Evolutionary conservation across 805 yeast genomes (phyloP).

Genomic region (Ogataea chonburiensis): DNA sequence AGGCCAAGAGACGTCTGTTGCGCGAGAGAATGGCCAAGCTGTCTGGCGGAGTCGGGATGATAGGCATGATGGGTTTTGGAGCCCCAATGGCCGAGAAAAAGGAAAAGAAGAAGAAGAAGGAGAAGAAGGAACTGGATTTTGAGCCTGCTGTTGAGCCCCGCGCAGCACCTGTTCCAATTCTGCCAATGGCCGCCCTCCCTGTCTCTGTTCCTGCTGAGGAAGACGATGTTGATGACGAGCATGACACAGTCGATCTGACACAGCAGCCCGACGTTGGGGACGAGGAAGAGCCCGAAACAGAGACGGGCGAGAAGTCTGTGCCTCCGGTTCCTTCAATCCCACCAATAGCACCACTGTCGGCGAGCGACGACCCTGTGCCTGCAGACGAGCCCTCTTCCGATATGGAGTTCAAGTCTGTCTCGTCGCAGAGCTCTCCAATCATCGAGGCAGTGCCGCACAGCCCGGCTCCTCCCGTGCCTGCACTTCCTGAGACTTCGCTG

Average conservation of each 20-base stretch:
- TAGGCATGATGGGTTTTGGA: conserved; percentile 65
- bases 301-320: too few relatives aligned
- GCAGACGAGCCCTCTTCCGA: too few relatives aligned
- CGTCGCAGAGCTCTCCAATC: too few relatives aligned
- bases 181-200: too few relatives aligned
- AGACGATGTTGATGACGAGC: too few relatives aligned
- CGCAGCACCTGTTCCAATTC: conserved; percentile 40
- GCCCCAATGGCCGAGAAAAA: conserved; percentile 33
- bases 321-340: conserved; percentile 1
- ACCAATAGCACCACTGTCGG: not conserved
- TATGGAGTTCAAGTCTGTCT: too few relatives aligned
- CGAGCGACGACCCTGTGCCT: too few relatives aligned
- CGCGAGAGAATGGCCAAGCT: conserved; percentile 96
- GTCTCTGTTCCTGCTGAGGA: conserved; percentile 4
- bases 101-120: conserved; percentile 26
- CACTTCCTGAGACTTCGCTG: not conserved
- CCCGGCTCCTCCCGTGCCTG: not conserved
- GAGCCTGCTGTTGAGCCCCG: conserved; percentile 20
- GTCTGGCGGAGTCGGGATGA: conserved; percentile 81
- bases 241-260: conserved; percentile 7
- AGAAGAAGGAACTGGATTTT: conserved; percentile 20
- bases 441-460: too few relatives aligned
- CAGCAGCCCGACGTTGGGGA: conserved; percentile 6
- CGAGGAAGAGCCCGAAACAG: conserved; percentile 8
- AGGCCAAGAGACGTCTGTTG: conserved; percentile 67